These are phyloP conservation scores for Mycena rebaudengoi DNA, from an alignment of 768 basidiomycete genomes.

Conservation along the genomic window DNA sequence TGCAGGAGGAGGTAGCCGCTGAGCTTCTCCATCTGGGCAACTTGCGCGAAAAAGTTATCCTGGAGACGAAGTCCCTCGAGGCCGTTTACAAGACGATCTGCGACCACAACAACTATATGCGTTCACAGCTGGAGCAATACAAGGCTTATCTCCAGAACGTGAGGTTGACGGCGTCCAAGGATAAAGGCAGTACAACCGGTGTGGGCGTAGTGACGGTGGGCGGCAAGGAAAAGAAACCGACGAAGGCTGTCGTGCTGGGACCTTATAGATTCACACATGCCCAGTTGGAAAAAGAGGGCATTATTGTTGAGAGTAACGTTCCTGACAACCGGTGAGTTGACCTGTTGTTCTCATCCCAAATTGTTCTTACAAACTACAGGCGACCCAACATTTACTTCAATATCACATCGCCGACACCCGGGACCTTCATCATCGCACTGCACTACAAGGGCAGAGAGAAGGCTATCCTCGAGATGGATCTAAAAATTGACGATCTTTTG, in stretches of 20 bases:
- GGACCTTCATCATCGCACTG: constrained; percentile 97
- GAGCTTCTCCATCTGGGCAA: constrained; percentile 98
- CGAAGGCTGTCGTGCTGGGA: constrained; percentile 87
- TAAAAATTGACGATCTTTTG: constrained; percentile 97
- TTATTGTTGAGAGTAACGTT: constrained; percentile 99
- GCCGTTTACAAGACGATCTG: constrained; percentile 99
- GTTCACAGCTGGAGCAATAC: constrained; percentile 97
- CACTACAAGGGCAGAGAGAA: constrained; percentile 99
- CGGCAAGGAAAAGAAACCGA: constrained; percentile 95
- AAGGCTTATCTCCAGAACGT: constrained; percentile 99
- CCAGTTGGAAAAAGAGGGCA: constrained; percentile 98
- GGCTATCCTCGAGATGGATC: constrained; percentile 99
- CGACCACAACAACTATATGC: constrained; percentile 98
- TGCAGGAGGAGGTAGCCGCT: constrained; percentile 96
- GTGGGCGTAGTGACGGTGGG: constrained; percentile 96
- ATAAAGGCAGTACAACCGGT: constrained; percentile 86
- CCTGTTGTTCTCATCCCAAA: constrained; percentile 20
- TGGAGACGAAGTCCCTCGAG: constrained; percentile 92
- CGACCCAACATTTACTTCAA: constrained; percentile 99
- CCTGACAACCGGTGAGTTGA: constrained; percentile 89
- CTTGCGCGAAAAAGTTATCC: constrained; percentile 91
- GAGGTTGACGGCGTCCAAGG: constrained; percentile 86
- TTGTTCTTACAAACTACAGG: constrained; percentile 47
- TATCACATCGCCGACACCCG: constrained; percentile 96
- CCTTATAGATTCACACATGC: constrained; percentile 98